phyloP scores from a whole-genome alignment of 2,329 filamentous ascomycete genomes.

The Periconia sp. region DNA sequence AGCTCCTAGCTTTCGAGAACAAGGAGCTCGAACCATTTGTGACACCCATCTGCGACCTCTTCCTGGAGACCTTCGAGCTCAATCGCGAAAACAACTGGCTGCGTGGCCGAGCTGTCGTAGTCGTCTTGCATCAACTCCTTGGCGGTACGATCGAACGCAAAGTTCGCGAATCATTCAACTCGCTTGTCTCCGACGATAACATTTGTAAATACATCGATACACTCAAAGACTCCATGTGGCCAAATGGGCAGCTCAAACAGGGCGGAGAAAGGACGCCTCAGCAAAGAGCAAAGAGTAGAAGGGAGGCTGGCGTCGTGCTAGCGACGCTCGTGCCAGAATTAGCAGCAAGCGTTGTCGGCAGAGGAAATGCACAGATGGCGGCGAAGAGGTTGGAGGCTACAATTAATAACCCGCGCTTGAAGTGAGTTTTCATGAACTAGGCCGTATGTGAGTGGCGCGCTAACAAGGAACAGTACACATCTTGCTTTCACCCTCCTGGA shows the following conservation, averaged over 20 bases:
- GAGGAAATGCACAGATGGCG: conserved; percentile 88
- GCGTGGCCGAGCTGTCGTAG: conserved; percentile 90
- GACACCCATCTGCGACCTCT: conserved; percentile 97
- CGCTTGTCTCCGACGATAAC: conserved; percentile 77
- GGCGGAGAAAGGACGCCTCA: conserved; percentile 66
- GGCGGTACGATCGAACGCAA: conserved; percentile 97
- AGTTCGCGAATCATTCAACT: conserved; percentile 81
- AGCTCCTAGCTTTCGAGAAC: conserved; percentile 88
- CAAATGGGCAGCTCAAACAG: conserved; percentile 64
- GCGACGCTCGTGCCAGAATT: conserved; percentile 90
- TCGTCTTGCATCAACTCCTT: conserved; percentile 93
- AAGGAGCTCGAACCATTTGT: conserved; percentile 89
- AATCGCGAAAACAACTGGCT: conserved; percentile 98
- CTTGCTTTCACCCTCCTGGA: conserved; percentile 58
- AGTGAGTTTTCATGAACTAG: conserved; percentile 71
- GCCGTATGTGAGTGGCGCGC: too few relatives aligned
- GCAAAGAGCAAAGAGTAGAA: conserved; percentile 80
- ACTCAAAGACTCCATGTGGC: conserved; percentile 82
- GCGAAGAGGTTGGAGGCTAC: conserved; percentile 88
- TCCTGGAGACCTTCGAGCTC: conserved; percentile 92
- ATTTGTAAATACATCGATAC: conserved; percentile 77
- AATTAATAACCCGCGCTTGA: conserved; percentile 87
- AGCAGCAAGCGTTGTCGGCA: conserved; percentile 89
- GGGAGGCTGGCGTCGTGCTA: conserved; percentile 87
- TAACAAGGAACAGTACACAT: conserved; percentile 58